Conservation (phyloP, 352 stramenopile genomes). For the Blastocystis sp. region DNA sequence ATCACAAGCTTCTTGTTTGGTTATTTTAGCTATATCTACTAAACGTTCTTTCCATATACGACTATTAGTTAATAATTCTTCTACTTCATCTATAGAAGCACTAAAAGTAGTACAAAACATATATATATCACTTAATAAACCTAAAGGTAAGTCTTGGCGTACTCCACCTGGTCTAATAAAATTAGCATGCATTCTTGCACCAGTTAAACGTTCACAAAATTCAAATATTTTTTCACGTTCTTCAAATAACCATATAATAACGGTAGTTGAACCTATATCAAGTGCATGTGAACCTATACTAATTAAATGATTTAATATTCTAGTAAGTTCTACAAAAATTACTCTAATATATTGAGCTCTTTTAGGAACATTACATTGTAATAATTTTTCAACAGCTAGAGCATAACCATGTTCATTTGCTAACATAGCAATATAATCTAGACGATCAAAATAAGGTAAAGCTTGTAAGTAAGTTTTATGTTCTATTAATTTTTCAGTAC, state of each 20-base stretch:
- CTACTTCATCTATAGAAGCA: constrained; percentile 45
- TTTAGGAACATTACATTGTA: constrained; percentile 13
- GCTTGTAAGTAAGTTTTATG: constrained; percentile 42
- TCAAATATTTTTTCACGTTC: constrained; percentile 45
- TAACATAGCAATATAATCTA: constrained; percentile 43
- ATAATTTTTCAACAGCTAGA: constrained; percentile 35
- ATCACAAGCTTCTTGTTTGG: constrained; percentile 42
- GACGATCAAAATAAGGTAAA: constrained; percentile 41
- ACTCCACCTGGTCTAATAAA: constrained; percentile 47
- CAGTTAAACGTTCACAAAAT: constrained; percentile 49
- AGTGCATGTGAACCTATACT: constrained; percentile 40
- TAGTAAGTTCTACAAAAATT: constrained; percentile 42
- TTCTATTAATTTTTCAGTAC: constrained; percentile 43
- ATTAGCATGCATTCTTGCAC: constrained; percentile 45
- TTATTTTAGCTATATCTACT: constrained; percentile 47
- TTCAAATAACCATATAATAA: constrained; percentile 43
- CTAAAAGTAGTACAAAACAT: constrained; percentile 47
- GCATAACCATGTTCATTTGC: constrained; percentile 41
- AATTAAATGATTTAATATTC: constrained; percentile 43
- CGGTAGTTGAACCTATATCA: constrained; percentile 40
- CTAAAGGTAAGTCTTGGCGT: constrained; percentile 43
- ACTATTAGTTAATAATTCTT: constrained; percentile 49
- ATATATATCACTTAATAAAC: constrained; percentile 48
- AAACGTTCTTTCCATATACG: constrained; percentile 48
- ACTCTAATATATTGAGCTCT: constrained; percentile 39